Base-by-base conservation (phyloP, 1,284 basidiomycete species). In the Moesziomyces antarcticus region DNA sequence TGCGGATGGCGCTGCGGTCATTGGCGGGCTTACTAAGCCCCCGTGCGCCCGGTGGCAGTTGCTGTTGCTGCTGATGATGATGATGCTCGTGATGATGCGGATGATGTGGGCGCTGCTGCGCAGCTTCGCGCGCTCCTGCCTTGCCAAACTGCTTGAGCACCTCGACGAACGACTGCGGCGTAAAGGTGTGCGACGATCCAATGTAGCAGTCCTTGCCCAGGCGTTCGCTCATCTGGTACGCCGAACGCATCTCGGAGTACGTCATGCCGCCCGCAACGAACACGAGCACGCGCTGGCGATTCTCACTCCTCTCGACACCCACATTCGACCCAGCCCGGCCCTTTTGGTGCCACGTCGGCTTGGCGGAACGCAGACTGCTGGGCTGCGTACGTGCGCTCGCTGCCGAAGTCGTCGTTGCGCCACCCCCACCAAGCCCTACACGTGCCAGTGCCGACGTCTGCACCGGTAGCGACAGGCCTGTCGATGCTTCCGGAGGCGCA, bases 231-330 rank as follows among this genome's bases (percentile, higher is more conserved):
- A 96, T 86, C 53, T 91, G 87, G 83, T 98, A 99, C 35, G 89
- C 91, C 81, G 93, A 90, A 59, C 96, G 87, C 84, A 97, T 91
- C 85, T 99, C 97, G 0, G 93, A 94, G 84, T 95, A 97, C 2
- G 96, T 97, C 89, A 97, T 91, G 1, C 97, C 97, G 33, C 97
- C 97, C 13, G 93, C 93, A 14, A 98, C 88, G 84, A 98, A 99
- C 43, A 98, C 88, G 52, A 99, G 87, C 22, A 97, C 83, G n/a
- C 96, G 88, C 82, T 94, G 92, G 61, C 90, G 89, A 54, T 87
- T 89, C 57, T 91, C 90, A 3, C 48, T 2, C 18, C 60, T 41
- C 41, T 68, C 70, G 2, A 52, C 21, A 1, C 69, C 77, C 0
- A 53, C 65, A n/a, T 50, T 64, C 20, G 27, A 56, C 2, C 59